Base-by-base conservation (phyloP, 805 yeast genomes). In the Cyberlindnera euphorbiae region DNA sequence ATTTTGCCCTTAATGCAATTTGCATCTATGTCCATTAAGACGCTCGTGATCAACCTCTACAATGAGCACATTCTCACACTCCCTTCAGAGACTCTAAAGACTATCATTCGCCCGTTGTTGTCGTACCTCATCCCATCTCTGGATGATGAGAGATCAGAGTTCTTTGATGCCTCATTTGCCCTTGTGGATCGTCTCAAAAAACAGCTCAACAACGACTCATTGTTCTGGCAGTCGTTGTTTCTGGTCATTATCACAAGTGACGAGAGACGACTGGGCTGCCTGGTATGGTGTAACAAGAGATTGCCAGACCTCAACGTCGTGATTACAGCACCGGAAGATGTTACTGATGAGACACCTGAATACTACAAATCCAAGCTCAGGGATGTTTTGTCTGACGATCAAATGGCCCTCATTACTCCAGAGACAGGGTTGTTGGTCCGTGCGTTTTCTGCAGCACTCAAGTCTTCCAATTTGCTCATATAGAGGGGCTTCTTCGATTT, bases 121-220 rank as follows among this genome's bases (percentile, higher is more conserved):
- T 66, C 88, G 33, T 75, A 90, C 42, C 66, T 89, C 23, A 59
- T 90, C 3, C 88, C 96, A 0, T 96, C 96, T 0, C 72, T 93
- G 34, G 98, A 93, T 50, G 97, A 93, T 50, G 96, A 89, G 46
- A 76, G 89, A 27, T 77, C 89, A 15, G 98, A 93, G 50, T 79
- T 79, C 22, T 90, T 82, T 53, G 68, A 66, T 11, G 72, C 79
- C 2, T 71, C 79, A 1, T 45, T 87, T 36, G 62, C 63, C 0
- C 53, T 90, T 28, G 65, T 90, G 25, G 88, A 79, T 31, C 55
- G 63, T 1, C 67, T 89, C 47, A 75, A 77, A 45, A 49, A 39
- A 6, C 75, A 76, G 32, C 54, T 86, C 28, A 63, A 65, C 26
- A 79, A 86, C 49, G 85, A 85, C 52, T 57, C 77, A 1, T 77